These are phyloP conservation scores for Saccharomyces hybrid DNA, from an alignment of 1,139 yeast genomes.

Conservation along the genomic window DNA sequence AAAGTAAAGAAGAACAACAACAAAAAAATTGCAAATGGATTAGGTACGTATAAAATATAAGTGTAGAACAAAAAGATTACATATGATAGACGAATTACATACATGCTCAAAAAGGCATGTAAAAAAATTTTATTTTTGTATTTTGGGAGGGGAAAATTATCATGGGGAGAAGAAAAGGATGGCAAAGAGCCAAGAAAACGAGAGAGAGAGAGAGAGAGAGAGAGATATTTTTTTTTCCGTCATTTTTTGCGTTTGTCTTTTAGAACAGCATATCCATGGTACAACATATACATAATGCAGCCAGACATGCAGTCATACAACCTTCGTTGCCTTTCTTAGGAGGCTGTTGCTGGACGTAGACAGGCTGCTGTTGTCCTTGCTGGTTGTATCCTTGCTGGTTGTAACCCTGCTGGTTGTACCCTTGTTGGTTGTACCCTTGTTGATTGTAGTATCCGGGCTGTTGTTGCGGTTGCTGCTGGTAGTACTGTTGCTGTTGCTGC, in stretches of 20 bases:
- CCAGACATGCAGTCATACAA: constrained; percentile 64
- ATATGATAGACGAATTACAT: background rate
- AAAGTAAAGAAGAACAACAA: too few species aligned
- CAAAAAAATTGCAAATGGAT: background rate
- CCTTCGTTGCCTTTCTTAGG: constrained; percentile 37
- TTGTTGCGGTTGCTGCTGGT: constrained; percentile 14
- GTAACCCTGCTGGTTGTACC: constrained; percentile 35
- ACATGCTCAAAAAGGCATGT: background rate
- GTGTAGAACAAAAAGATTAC: background rate
- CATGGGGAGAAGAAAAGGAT: background rate
- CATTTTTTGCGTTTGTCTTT: constrained; percentile 3
- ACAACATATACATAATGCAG: constrained; percentile 68
- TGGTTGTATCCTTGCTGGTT: constrained; percentile 32
- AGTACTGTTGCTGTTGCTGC: constrained; percentile 7
- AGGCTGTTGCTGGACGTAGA: constrained; percentile 55
- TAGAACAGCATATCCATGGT: constrained; percentile 61
- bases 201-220: background rate
- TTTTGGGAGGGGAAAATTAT: background rate
- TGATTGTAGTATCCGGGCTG: constrained; percentile 17
- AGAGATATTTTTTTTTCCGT: background rate
- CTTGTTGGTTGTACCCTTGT: constrained; percentile 25
- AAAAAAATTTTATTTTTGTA: background rate
- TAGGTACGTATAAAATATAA: background rate
- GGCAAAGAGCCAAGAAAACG: background rate
- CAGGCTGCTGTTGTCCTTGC: constrained; percentile 49